Base-by-base conservation (phyloP, 805 yeast species). In the Cyberlindnera sargentensis region DNA sequence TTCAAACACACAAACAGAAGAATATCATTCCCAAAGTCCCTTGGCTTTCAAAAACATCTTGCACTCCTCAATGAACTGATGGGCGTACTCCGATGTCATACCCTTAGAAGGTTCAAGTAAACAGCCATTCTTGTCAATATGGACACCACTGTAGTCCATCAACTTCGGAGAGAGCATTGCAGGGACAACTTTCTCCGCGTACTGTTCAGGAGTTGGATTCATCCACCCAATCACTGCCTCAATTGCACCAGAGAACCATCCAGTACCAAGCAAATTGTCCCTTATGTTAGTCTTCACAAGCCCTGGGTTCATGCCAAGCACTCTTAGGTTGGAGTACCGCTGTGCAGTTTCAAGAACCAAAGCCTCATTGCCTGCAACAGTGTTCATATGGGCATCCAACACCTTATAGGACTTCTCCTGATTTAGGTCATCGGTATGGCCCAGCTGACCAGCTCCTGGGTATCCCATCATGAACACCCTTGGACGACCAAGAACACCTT, bases 351-450 rank as follows among this genome's bases (percentile, higher is more conserved):
- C 53, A 7, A 49, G 34, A 2, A 67, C 70, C 25, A 68, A 45
- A 1, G 66, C 56, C 46, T 68, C 73, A 44, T 68, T 68, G 1
- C 69, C 70, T 3, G 72, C 72, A n/a, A 68, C 71, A 0, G 72
- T 68, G 40, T 55, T 66, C 65, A 61, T 58, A 44, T 68, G 73
- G 3, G 69, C 61, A 6, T 40, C 43, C 31, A 47, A 33, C 8
- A 55, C 53, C 8, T 55, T 51, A 49, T 68, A 68, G 1, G 40
- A 43, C 23, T 51, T 45, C 10, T 64, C 68, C 10, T 60, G 57
- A 41, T 68, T 68, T 40, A 67, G 44, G 47, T 68, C 68, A 9
- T 62, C 62, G 28, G 58, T 51, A 7, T 53, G 46, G 8, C 72
- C 73, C 34, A 59, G 8, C 36, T 61, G 44, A 15, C 52, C 54